A percentile compares a stretch with the other conserved stretches of the same genome.
phyloP scores from a whole-genome alignment of 805 yeast species.

The Zygotorulaspora danielsina region DNA sequence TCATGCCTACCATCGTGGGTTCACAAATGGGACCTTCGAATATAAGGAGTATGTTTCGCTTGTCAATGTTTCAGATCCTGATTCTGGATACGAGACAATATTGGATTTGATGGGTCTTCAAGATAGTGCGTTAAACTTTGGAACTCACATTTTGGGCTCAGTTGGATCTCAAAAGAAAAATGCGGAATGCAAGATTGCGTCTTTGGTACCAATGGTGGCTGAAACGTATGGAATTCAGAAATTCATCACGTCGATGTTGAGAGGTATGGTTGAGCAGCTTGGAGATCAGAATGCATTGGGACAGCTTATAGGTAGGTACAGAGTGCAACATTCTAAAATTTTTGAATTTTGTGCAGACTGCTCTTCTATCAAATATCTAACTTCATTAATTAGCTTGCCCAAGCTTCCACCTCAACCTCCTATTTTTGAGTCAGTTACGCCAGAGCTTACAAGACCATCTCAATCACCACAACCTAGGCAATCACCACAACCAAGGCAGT shows the following conservation, averaged over 20 bases:
- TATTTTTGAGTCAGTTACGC: background rate
- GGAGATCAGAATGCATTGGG: conserved; percentile 65
- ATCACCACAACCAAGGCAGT: conserved; percentile 2
- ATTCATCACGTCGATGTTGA: conserved; percentile 81
- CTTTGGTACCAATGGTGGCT: conserved; percentile 83
- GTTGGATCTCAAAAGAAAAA: conserved; percentile 49
- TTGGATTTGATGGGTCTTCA: conserved; percentile 81
- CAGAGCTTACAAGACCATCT: background rate
- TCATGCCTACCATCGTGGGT: conserved; percentile 80
- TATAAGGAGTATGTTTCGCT: conserved; percentile 91
- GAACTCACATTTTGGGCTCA: conserved; percentile 68
- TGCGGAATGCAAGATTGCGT: conserved; percentile 74
- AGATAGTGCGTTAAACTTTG: conserved; percentile 76
- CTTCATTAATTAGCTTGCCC: conserved; percentile 58
- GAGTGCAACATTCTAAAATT: conserved; percentile 61
- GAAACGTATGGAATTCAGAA: conserved; percentile 92
- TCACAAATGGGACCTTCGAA: conserved; percentile 85
- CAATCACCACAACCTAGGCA: conserved; percentile 1
- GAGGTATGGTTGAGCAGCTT: conserved; percentile 76
- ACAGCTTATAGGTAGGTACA: conserved; percentile 68
- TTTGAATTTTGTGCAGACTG: conserved; percentile 88
- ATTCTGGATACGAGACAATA: conserved; percentile 90
- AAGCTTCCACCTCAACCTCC: conserved; percentile 40
- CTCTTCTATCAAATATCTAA: conserved; percentile 73
- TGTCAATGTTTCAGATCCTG: conserved; percentile 84